These are phyloP conservation scores for Phytopythium oedochilum DNA, from an alignment of 352 stramenopile species.

Conservation along the genomic window DNA sequence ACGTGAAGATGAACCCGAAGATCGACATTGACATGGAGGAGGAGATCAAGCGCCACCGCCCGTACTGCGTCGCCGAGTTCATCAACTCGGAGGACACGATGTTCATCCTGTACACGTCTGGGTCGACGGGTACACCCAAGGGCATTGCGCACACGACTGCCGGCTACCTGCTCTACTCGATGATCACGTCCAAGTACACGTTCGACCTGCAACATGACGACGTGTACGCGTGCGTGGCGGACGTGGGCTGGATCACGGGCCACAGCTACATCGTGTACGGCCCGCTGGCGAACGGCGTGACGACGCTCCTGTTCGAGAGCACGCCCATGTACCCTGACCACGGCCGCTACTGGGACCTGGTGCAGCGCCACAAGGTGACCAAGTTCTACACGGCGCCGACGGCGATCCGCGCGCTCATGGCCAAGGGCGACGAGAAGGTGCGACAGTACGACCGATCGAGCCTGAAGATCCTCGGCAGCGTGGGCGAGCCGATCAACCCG, in stretches of 20 bases:
- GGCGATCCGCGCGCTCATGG: slow-evolving; percentile 97
- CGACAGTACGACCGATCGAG: slow-evolving; percentile 93
- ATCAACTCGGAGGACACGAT: slow-evolving; percentile 97
- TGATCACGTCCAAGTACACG: slow-evolving; percentile 89
- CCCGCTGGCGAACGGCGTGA: slow-evolving; percentile 92
- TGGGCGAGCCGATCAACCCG: slow-evolving; percentile 98
- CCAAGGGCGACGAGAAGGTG: slow-evolving; percentile 87
- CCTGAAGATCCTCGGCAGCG: slow-evolving; percentile 92
- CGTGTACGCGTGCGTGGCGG: slow-evolving; percentile 92
- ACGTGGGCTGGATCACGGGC: slow-evolving; percentile 96
- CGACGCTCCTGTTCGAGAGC: slow-evolving; percentile 97
- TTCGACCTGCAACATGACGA: slow-evolving; percentile 93
- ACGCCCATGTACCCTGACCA: slow-evolving; percentile 94
- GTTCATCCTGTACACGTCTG: slow-evolving; percentile 98
- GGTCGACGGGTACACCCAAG: slow-evolving; percentile 95
- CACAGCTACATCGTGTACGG: slow-evolving; percentile 97
- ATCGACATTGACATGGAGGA: slow-evolving; percentile 92
- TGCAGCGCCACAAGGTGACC: slow-evolving; percentile 97
- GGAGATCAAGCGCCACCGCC: slow-evolving; percentile 80
- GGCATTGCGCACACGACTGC: slow-evolving; percentile 93
- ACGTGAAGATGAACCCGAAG: slow-evolving; percentile 57
- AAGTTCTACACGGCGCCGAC: slow-evolving; percentile 94
- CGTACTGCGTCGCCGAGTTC: slow-evolving; percentile 92
- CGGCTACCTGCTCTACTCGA: slow-evolving; percentile 93
- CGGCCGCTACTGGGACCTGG: slow-evolving; percentile 95